These are phyloP conservation scores for Trichoderma erinaceum DNA, from an alignment of 495 filamentous ascomycete genomes.

Conservation along the genomic window DNA sequence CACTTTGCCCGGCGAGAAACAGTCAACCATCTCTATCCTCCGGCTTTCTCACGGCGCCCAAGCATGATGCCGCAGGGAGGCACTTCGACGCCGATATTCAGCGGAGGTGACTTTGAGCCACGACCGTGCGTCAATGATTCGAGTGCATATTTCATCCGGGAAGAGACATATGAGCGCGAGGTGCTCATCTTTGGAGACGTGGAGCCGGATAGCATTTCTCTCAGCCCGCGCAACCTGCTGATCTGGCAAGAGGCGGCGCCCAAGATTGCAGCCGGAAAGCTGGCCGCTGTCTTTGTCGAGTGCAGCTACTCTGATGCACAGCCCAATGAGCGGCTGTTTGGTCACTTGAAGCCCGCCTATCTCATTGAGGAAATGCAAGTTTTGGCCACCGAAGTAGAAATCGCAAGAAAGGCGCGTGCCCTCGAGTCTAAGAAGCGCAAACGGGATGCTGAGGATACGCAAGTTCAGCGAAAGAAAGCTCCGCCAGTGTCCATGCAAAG, in stretches of 20 bases:
- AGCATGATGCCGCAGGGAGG: conserved; percentile 6
- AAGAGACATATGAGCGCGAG: conserved; percentile 59
- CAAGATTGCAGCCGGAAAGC: conserved; percentile 61
- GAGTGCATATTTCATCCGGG: conserved; percentile 85
- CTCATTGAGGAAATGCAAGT: conserved; percentile 67
- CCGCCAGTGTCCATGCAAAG: not conserved
- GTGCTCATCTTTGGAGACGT: conserved; percentile 93
- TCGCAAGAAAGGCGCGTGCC: conserved; percentile 28
- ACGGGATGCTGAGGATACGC: conserved; percentile 21
- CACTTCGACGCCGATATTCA: conserved; percentile 20
- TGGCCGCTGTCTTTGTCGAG: conserved; percentile 86
- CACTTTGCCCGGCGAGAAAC: conserved; percentile 6
- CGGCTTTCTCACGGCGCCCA: conserved; percentile 11
- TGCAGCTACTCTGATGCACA: conserved; percentile 81
- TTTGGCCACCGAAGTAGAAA: conserved; percentile 60
- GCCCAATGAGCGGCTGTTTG: conserved; percentile 69
- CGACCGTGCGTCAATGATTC: conserved; percentile 65
- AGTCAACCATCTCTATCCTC: not conserved
- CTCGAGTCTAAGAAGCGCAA: conserved; percentile 21
- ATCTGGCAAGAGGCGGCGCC: conserved; percentile 84
- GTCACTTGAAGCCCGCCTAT: conserved; percentile 79
- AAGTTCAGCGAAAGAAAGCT: conserved; percentile 19
- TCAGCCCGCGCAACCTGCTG: conserved; percentile 66
- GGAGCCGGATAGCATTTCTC: conserved; percentile 80
- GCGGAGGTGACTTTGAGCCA: conserved; percentile 22